Base-by-base conservation (phyloP, 2,329 filamentous ascomycete genomes). In the Trichothecium roseum region DNA sequence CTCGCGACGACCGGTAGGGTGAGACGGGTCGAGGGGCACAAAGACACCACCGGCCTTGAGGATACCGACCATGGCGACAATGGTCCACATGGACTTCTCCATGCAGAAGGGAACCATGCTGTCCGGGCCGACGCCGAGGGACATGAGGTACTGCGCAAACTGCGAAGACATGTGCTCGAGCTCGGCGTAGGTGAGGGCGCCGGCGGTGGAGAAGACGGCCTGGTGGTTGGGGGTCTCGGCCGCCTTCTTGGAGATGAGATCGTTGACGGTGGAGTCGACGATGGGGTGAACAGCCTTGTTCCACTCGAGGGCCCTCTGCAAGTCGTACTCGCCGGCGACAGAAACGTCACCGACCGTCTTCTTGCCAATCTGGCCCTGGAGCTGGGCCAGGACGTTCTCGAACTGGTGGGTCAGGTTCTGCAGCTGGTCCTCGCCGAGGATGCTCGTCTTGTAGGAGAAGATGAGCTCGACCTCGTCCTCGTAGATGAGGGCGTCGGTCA, bases 251-350 rank as follows among this genome's bases (percentile, higher is more conserved):
- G 28, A 34, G 18, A 44, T 30, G 15, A 44, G 38, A 6, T 41
- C 35, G 30, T 43, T 37, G 1, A 44, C 14, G 27, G 15, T 20
- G 15, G 35, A 12, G 10, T 18, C 14, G 8, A 31, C 18, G n/a
- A 31, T 13, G 2, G 18, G 14, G 3, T 18, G 35, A 12, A 4
- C 14, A 15, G 20, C 18, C 28, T 22, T 29, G n/a, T 36, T 36
- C 40, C 68, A 38, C 65, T 67, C 43, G 63, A 60, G 10, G 20
- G 18, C 16, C 20, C 10, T 24, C 6, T 37, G 22, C 22, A 24
- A n/a, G 12, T 37, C 36, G 22, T 30, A 37, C 9, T 30, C 16
- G 5, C 22, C 36, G 17, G 18, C 15, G 3, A 33, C 9, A 12
- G 31, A 33, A 14, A 33, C 17, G 12, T 22, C 18, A 7, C 18